phyloP scores from a whole-genome alignment of 2,329 filamentous ascomycete species.

The Xylaria sp. region DNA sequence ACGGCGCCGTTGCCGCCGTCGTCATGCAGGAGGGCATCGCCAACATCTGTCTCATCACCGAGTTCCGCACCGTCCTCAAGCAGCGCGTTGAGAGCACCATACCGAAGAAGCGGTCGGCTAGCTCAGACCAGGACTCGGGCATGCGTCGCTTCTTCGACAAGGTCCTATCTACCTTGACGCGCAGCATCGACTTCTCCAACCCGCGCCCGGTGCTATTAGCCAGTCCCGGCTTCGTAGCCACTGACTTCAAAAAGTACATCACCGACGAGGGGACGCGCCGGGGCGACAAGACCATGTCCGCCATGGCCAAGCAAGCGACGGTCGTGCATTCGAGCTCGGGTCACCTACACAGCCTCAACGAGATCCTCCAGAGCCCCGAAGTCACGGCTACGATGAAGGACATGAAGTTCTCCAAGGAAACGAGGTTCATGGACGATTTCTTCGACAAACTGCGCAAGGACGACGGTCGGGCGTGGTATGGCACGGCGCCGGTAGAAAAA shows the following conservation, averaged over 20 bases:
- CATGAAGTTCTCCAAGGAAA: slow-evolving; percentile 89
- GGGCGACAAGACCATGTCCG: slow-evolving; percentile 75
- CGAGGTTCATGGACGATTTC: slow-evolving; percentile 85
- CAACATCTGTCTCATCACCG: slow-evolving; percentile 84
- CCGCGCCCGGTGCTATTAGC: slow-evolving; percentile 83
- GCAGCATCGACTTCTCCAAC: slow-evolving; percentile 78
- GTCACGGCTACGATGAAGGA: slow-evolving; percentile 82
- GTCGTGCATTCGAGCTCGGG: slow-evolving; percentile 88
- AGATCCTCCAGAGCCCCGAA: slow-evolving; percentile 84
- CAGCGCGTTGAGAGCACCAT: slow-evolving; percentile 74
- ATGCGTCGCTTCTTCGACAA: slow-evolving; percentile 83
- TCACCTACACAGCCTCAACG: slow-evolving; percentile 86
- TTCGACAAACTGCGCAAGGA: slow-evolving; percentile 81
- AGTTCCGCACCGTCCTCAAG: slow-evolving; percentile 80
- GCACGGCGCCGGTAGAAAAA: slow-evolving; percentile 80
- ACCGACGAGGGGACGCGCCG: slow-evolving; percentile 67
- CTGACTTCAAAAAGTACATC: slow-evolving; percentile 81
- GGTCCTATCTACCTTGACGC: slow-evolving; percentile 77
- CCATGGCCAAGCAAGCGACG: slow-evolving; percentile 70
- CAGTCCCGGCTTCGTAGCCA: slow-evolving; percentile 87
- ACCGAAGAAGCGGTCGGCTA: slow-evolving; percentile 73
- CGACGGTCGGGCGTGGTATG: slow-evolving; percentile 92
- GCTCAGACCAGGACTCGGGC: slow-evolving; percentile 74
- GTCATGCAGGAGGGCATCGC: slow-evolving; percentile 92
- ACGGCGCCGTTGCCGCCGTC: slow-evolving; percentile 86